Percentiles rank a stretch among this genome's conserved stretches.
Evolutionary conservation across 306 rosid genomes (phyloP).

Genomic region (Clitoria ternatea): DNA sequence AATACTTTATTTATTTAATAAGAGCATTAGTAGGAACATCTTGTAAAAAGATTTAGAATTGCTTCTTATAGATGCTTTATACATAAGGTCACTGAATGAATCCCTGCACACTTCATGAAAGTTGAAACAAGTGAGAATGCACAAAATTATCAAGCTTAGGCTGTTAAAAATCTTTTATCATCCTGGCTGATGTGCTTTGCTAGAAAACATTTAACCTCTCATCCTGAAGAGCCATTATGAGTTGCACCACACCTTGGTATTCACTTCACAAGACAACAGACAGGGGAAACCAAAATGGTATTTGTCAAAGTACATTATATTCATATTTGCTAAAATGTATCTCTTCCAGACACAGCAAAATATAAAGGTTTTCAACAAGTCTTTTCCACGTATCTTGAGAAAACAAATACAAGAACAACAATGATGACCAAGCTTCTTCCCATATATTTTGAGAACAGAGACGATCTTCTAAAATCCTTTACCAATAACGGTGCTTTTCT

Average conservation of each 20-base stretch:
- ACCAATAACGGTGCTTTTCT: conserved; percentile 3
- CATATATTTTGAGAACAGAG: not conserved
- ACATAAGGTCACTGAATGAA: conserved; percentile 7
- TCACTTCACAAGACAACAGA: not conserved
- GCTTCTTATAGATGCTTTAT: conserved; percentile 9
- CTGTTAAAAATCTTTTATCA: not conserved
- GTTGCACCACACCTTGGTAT: not conserved
- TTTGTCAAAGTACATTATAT: not conserved
- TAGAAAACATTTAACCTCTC: not conserved
- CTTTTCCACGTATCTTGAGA: not conserved
- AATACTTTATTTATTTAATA: not conserved
- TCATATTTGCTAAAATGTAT: not conserved
- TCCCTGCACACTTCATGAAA: conserved; percentile 7
- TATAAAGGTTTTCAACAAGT: not conserved
- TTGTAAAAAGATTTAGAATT: not conserved
- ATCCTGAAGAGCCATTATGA: not conserved
- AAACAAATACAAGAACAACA: not conserved
- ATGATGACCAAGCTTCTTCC: not conserved
- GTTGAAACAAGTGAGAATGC: conserved; percentile 10
- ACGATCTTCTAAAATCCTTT: not conserved
- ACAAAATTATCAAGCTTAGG: not conserved
- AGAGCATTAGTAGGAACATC: not conserved
- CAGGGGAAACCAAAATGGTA: not conserved
- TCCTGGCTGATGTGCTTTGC: not conserved
- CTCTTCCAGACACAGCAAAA: not conserved